Base-by-base conservation (phyloP, 768 basidiomycete genomes). In the Lentinula raphanica region DNA sequence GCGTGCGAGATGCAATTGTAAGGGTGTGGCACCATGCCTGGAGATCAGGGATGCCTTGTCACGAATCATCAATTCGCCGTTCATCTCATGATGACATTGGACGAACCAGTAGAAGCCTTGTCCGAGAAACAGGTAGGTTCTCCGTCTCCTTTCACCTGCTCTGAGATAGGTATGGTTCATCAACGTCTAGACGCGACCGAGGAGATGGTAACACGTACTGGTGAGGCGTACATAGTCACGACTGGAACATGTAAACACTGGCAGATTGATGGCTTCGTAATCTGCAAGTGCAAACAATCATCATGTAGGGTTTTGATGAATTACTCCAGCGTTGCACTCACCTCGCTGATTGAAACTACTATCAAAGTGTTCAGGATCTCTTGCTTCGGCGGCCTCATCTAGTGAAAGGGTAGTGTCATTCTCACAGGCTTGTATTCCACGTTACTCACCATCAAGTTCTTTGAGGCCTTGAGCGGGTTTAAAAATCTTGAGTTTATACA, bases 81-180 rank as follows among this genome's bases (percentile, higher is more conserved):
- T 12, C n/a, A 5, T 13, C 42, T 13, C 31, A 35, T 27, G 12
- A 12, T 12, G 2, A 45, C 21, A 31, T 5, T 56, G 3, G 5
- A 11, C 54, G 44, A 25, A 57, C 45, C 44, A 17, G 56, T 57
- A n/a, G 56, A 57, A 2, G 29, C 31, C 38, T 57, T 57, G 21
- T 57, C 56, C 3, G 56, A 48, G 39, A 57, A 57, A 25, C 82
- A 84, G 0, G 77, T 67, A 1, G 83, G 76, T 23, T 78, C 78
- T 13, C 84, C 84, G 56, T 87, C 84, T 27, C 84, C 84, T 63
- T 79, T 79, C 27, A 83, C 78, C 71, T 85, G 82, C 13, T 78
- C 83, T 83, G 51, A 13, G 36, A 54, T 32, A 25, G 58, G 21
- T n/a, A n/a, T n/a, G 31, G n/a, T 35, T 35, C 5, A 35, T 49